phyloP scores from a whole-genome alignment of 768 basidiomycete genomes.

The button mushroom (Agaricus bisporus) region DNA sequence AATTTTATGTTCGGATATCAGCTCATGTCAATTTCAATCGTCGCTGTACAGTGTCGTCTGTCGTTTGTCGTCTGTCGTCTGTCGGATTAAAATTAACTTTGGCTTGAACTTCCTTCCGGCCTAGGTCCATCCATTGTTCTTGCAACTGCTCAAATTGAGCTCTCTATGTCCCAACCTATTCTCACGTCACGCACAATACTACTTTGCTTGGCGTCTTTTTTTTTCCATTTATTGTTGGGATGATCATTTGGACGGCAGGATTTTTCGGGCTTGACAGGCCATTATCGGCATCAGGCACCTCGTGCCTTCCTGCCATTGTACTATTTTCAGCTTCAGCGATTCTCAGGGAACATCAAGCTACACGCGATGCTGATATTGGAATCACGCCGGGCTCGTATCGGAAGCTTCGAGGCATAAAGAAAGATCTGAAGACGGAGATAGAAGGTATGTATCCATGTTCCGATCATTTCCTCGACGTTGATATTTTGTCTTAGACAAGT shows the following conservation, averaged over 20 bases:
- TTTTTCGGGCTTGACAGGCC: not conserved
- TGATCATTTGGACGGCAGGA: not conserved
- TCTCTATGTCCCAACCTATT: slow-evolving; percentile 2
- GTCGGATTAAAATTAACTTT: not conserved
- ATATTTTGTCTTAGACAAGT: not conserved
- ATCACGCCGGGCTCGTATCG: not conserved
- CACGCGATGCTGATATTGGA: not conserved
- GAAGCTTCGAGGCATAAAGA: not conserved
- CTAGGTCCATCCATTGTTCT: not conserved
- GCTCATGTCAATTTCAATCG: not conserved
- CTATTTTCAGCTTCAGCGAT: not conserved
- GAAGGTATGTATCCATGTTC: not conserved
- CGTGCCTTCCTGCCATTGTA: not conserved
- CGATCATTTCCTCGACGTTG: not conserved
- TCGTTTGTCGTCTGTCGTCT: not conserved
- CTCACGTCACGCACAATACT: not conserved
- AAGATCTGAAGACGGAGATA: not conserved
- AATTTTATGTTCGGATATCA: not conserved
- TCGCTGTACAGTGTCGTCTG: too few relatives aligned
- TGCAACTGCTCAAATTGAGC: not conserved
- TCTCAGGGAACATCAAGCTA: not conserved
- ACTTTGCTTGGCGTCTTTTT: not conserved
- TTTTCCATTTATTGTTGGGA: not conserved
- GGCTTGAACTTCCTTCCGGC: not conserved
- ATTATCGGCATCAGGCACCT: not conserved